phyloP scores from a whole-genome alignment of 768 basidiomycete species.

The Boletellus ananas region DNA sequence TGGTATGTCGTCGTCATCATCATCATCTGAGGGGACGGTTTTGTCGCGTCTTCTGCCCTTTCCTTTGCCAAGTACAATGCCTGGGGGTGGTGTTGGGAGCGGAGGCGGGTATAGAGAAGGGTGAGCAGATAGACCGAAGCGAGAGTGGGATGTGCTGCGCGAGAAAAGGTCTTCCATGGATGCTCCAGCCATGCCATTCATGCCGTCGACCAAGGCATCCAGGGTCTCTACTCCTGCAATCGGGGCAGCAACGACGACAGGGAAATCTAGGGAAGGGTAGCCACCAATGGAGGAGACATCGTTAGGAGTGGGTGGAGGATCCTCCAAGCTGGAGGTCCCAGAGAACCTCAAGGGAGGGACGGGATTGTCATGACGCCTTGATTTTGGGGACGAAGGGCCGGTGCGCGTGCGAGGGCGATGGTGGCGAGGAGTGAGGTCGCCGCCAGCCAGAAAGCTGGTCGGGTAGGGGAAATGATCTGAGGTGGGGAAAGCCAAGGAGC shows the following conservation, averaged over 20 bases:
- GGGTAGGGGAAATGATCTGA: conserved; percentile 23
- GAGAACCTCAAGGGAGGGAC: conserved; percentile 60
- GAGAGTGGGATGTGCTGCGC: conserved; percentile 43
- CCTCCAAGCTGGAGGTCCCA: conserved; percentile 69
- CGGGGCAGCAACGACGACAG: conserved; percentile 73
- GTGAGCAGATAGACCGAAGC: conserved; percentile 55
- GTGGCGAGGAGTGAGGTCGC: conserved; percentile 36
- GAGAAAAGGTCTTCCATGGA: conserved; percentile 53
- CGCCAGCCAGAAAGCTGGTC: conserved; percentile 21
- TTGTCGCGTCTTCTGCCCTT: conserved; percentile 28
- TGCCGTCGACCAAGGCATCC: conserved; percentile 86
- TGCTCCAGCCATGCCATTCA: conserved; percentile 83
- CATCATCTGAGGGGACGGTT: conserved; percentile 47
- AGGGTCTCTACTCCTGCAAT: conserved; percentile 78
- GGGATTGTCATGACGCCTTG: conserved; percentile 41
- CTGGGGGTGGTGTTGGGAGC: conserved; percentile 78
- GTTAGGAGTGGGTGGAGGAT: conserved; percentile 67
- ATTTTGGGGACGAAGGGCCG: conserved; percentile 47
- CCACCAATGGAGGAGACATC: conserved; percentile 35
- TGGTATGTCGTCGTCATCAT: conserved; percentile 40
- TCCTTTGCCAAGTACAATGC: conserved; percentile 60
- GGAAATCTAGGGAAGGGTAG: conserved; percentile 41
- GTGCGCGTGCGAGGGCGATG: conserved; percentile 53
- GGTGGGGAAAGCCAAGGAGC: conserved; percentile 28
- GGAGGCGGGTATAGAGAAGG: conserved; percentile 83